Conservation (phyloP, 176 grass and related monocot species). For the Eremochloa ophiuroides region DNA sequence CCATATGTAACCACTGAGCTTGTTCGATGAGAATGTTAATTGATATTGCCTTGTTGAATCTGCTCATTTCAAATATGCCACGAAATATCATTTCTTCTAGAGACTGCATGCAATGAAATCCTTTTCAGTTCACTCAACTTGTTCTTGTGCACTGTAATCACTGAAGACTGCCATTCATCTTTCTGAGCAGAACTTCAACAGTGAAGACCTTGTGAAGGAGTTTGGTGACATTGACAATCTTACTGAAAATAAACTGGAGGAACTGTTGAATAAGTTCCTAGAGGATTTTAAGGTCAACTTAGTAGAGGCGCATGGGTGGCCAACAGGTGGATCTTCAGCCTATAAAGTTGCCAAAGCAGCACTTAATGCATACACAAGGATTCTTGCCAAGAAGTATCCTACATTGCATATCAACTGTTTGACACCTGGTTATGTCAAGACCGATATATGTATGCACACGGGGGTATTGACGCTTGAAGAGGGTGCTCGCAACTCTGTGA, state of each 20-base stretch:
- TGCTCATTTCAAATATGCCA: background rate
- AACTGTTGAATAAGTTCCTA: constrained; percentile 41
- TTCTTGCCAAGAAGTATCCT: constrained; percentile 57
- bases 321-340: constrained; percentile 36
- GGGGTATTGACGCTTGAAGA: constrained; percentile 49
- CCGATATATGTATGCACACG: constrained; percentile 47
- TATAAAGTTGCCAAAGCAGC: constrained; percentile 61
- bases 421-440: constrained; percentile 67
- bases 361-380: constrained; percentile 57
- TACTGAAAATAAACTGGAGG: constrained; percentile 46
- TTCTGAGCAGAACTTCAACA: constrained; percentile 41
- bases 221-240: constrained; percentile 41
- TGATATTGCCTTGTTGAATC: background rate
- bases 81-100: background rate
- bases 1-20: background rate
- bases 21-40: background rate
- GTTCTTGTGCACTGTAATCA: background rate
- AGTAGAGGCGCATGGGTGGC: constrained; percentile 48
- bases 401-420: constrained; percentile 45
- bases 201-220: constrained; percentile 39
- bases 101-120: background rate
- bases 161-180: background rate
- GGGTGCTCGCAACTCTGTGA: constrained; percentile 55
- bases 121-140: background rate
- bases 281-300: constrained; percentile 62